Percentiles rank a stretch among this genome's conserved stretches.
These are phyloP conservation scores for Aspergillus olivimuriae DNA, from an alignment of 495 filamentous ascomycete species.

Conservation along the genomic window DNA sequence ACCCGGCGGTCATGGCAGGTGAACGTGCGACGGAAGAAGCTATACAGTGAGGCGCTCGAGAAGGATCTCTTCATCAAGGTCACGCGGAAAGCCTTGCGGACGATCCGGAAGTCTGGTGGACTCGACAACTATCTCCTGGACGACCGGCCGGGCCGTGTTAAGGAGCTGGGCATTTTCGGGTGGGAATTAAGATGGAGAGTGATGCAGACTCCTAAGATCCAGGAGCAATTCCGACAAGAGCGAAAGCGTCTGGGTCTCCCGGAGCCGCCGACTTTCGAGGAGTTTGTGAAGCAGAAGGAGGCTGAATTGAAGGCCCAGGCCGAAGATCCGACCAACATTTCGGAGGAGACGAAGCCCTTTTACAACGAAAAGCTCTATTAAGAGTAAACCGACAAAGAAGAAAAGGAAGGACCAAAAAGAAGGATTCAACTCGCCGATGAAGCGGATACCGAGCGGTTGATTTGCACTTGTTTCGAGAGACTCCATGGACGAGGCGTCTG, in stretches of 20 bases:
- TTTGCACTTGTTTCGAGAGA: conserved; percentile 4
- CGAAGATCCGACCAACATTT: conserved; percentile 33
- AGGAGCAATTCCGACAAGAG: conserved; percentile 51
- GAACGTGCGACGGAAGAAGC: conserved; percentile 72
- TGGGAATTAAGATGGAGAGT: conserved; percentile 83
- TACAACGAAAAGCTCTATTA: conserved; percentile 25
- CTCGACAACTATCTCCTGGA: conserved; percentile 87
- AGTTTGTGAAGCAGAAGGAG: conserved; percentile 36
- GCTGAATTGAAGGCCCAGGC: conserved; percentile 25
- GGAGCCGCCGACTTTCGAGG: conserved; percentile 32
- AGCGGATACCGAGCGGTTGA: conserved; percentile 1
- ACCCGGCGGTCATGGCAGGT: conserved; percentile 81
- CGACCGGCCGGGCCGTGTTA: conserved; percentile 62
- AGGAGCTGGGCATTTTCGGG: conserved; percentile 78
- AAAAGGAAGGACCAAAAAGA: too few species aligned
- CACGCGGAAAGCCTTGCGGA: conserved; percentile 70
- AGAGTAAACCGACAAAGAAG: too few species aligned
- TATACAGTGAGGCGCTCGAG: conserved; percentile 63
- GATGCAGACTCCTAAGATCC: conserved; percentile 64
- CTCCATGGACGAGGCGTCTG: conserved; percentile 20
- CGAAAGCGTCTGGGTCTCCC: conserved; percentile 44
- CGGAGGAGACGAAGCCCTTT: conserved; percentile 30
- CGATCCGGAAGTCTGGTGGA: conserved; percentile 80
- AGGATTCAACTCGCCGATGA: neutral
- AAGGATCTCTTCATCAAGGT: conserved; percentile 65